Evolutionary conservation across 164 flowering plant species (phyloP).

Genomic region (Aristolochia contorta): DNA sequence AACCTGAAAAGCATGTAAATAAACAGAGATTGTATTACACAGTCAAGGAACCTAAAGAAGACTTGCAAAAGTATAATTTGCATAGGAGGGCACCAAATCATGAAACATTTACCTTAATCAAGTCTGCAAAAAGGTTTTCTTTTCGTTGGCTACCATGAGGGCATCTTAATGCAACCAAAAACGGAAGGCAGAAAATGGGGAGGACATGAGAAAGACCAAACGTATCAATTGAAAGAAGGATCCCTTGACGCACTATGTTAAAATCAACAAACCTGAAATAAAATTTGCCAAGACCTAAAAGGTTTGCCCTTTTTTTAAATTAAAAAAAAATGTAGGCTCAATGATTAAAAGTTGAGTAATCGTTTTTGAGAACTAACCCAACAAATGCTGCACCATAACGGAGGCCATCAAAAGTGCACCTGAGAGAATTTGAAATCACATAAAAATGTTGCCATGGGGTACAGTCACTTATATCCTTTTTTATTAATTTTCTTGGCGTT

Average conservation of each 20-base stretch:
- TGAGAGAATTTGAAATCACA: constrained; percentile 11
- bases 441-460: too few species aligned
- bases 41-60: too few species aligned
- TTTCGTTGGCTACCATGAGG: constrained; percentile 14
- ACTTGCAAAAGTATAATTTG: too few species aligned
- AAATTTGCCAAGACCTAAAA: constrained; percentile 1
- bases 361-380: constrained; percentile 53
- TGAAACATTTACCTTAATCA: constrained; percentile 38
- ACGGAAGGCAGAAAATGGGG: constrained; percentile 72
- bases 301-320: too few species aligned
- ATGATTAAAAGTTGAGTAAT: not conserved
- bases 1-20: constrained; percentile 27
- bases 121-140: constrained; percentile 15
- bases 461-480: too few species aligned
- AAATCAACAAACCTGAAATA: constrained; percentile 83
- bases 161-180: constrained; percentile 34
- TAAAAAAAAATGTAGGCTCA: not conserved
- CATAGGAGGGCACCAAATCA: too few species aligned
- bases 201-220: constrained; percentile 85
- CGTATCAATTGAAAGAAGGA: constrained; percentile 80
- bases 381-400: constrained; percentile 94
- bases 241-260: constrained; percentile 68
- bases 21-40: too few species aligned
- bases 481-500: too few species aligned
- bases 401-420: constrained; percentile 99